These are phyloP conservation scores for Aspergillus haitiensis DNA, from an alignment of 495 filamentous ascomycete genomes.

Conservation along the genomic window DNA sequence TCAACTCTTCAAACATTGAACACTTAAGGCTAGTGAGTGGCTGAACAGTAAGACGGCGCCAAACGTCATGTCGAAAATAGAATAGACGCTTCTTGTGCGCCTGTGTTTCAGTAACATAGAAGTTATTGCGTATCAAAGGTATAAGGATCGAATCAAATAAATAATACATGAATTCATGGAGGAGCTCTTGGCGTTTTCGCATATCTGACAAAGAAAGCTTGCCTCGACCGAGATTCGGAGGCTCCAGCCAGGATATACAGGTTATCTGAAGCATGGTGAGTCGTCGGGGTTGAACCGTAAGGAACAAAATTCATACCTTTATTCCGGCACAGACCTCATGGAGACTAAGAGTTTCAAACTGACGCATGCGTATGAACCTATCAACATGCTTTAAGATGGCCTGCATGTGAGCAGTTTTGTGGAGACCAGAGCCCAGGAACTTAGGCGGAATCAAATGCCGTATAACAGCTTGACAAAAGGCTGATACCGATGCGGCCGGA, in stretches of 20 bases:
- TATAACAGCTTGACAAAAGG: constrained; percentile 81
- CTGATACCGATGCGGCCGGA: constrained; percentile 68
- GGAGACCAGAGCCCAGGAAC: constrained; percentile 67
- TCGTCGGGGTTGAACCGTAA: constrained; percentile 10
- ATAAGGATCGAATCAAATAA: constrained; percentile 88
- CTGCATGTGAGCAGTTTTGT: constrained; percentile 56
- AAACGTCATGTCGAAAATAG: constrained; percentile 93
- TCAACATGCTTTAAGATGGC: constrained; percentile 67
- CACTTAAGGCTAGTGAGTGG: constrained; percentile 66
- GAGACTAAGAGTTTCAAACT: constrained; percentile 77
- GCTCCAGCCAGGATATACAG: constrained; percentile 70
- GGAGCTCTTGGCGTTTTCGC: constrained; percentile 73
- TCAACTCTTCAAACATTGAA: constrained; percentile 80
- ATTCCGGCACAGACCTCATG: constrained; percentile 75
- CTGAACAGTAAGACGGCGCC: constrained; percentile 73
- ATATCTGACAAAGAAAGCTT: constrained; percentile 71
- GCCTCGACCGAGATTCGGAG: constrained; percentile 29
- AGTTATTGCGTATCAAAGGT: constrained; percentile 81
- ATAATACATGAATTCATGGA: constrained; percentile 87
- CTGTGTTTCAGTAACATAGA: constrained; percentile 92
- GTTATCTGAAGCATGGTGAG: constrained; percentile 50
- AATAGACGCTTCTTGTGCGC: constrained; percentile 78
- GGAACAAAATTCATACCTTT: constrained; percentile 55
- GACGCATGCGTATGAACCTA: constrained; percentile 71
- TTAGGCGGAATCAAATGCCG: constrained; percentile 69